Base-by-base conservation (phyloP, 2,329 filamentous ascomycete genomes). In the Lecanosticta acicola region DNA sequence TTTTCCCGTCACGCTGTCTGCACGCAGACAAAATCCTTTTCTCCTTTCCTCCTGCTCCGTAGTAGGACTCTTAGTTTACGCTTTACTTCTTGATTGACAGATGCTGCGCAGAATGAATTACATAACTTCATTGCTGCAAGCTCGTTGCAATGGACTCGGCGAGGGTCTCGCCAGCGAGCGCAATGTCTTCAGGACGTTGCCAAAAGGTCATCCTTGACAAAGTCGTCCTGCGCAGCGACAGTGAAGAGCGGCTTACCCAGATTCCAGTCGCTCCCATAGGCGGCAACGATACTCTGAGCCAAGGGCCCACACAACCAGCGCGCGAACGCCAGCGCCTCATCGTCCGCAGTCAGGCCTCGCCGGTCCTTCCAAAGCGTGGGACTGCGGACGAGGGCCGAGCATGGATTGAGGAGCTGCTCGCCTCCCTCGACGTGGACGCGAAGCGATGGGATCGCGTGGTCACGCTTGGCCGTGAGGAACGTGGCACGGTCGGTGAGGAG, bases 401-500 rank as follows among this genome's bases (percentile, higher is more conserved):
- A 59, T 14, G 57, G 53, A 45, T 59, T 58, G 21, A 59, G 33
- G 13, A 58, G 35, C 21, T 51, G 32, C 2, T 41, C 17, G 0
- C 51, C 57, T 34, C 53, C 51, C 41, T 59, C 55, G 3, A 53
- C 41, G 21, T 54, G 49, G 1, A 43, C 46, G 9, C 16, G 33
- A 24, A 54, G 16, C 13, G 11, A 37, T 11, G 41, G 41, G 14
- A 59, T 43, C 3, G 45, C 45, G 2, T 40, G 45, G 19, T 56
- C 51, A 7, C 42, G 42, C 32, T 49, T 53, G 13, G 57, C 55
- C 9, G 55, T 58, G 14, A 59, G 42, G 26, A 49, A 59, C 2
- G 56, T 59, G 8, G 51, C 46, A 0, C 56, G 53, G 46, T 60
- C 58, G 0, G 53, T 58, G 1, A 60, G 24, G 9, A 58, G 35